phyloP scores from a whole-genome alignment of 1,284 basidiomycete species.

The Trametes versicolor region DNA sequence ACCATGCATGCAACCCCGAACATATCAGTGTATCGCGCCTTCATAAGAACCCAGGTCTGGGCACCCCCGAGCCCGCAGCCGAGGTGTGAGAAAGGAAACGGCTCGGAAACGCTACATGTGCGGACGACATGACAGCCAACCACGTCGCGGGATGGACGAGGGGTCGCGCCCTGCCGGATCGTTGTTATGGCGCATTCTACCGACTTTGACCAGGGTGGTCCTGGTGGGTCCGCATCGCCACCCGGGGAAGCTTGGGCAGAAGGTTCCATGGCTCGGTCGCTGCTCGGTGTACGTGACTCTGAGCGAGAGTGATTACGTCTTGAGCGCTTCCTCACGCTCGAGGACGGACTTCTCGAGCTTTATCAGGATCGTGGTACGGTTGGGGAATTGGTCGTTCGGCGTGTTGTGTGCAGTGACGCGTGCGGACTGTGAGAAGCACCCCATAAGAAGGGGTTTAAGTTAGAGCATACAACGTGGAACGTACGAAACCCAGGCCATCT shows the following conservation, averaged over 20 bases:
- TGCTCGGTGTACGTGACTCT: slow-evolving; percentile 3
- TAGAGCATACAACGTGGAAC: slow-evolving; percentile 47
- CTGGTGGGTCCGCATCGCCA: slow-evolving; percentile 6
- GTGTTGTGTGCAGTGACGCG: slow-evolving; percentile 97
- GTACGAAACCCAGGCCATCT: slow-evolving; percentile 94
- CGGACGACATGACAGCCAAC: background rate
- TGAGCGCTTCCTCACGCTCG: slow-evolving; percentile 87
- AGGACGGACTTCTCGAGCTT: slow-evolving; percentile 92
- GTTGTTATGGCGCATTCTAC: background rate
- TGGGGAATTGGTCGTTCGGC: slow-evolving; percentile 82
- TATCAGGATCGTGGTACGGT: slow-evolving; percentile 92
- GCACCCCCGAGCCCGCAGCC: background rate
- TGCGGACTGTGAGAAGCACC: slow-evolving; percentile 73
- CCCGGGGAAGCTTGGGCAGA: background rate
- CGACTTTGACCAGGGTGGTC: background rate
- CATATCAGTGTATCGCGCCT: no score
- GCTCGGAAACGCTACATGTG: background rate
- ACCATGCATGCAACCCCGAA: background rate
- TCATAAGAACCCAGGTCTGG: background rate
- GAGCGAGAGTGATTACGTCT: slow-evolving; percentile 42
- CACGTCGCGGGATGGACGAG: no score
- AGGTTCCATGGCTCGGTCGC: background rate
- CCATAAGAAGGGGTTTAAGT: background rate
- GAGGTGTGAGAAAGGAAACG: background rate
- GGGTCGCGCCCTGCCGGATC: no score